phyloP scores from a whole-genome alignment of 1,284 basidiomycete genomes.

The Neotropicomus parvogracilis region DNA sequence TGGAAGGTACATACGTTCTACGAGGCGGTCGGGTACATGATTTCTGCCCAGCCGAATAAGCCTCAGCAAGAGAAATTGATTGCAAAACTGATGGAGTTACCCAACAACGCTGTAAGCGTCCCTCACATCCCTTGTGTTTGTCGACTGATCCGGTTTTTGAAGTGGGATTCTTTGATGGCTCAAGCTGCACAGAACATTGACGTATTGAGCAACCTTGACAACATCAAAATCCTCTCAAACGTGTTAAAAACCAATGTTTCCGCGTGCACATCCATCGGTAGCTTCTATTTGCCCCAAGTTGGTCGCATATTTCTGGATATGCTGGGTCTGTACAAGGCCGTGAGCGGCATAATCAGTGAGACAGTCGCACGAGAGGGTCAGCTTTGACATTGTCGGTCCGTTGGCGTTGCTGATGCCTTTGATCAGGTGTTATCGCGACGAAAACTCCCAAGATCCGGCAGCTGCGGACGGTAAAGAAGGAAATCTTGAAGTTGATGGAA shows the following conservation, averaged over 20 bases:
- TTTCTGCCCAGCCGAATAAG: constrained; percentile 97
- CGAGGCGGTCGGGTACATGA: constrained; percentile 99
- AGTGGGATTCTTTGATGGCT: constrained; percentile 98
- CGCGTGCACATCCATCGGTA: constrained; percentile 95
- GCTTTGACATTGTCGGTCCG: constrained; percentile 19
- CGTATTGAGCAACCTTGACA: constrained; percentile 87
- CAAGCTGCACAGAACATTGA: constrained; percentile 94
- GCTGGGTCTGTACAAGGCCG: constrained; percentile 97
- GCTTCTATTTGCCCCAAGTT: constrained; percentile 95
- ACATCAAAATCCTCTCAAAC: constrained; percentile 96
- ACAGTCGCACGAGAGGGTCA: constrained; percentile 84
- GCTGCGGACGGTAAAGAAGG: constrained; percentile 97
- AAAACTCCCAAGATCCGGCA: constrained; percentile 97
- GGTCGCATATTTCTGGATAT: constrained; percentile 97
- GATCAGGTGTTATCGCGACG: constrained; percentile 82
- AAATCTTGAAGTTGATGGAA: constrained; percentile 95
- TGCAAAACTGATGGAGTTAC: constrained; percentile 93
- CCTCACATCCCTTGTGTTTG: neutral
- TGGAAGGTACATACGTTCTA: constrained; percentile 90
- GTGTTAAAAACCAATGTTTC: constrained; percentile 99
- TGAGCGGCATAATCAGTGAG: constrained; percentile 96
- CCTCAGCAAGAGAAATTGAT: constrained; percentile 96
- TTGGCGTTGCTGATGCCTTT: constrained; percentile 4
- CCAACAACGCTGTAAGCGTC: constrained; percentile 85
- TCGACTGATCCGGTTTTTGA: constrained; percentile 6